phyloP scores from a whole-genome alignment of 352 stramenopile genomes.

The Saprolegnia diclina region DNA sequence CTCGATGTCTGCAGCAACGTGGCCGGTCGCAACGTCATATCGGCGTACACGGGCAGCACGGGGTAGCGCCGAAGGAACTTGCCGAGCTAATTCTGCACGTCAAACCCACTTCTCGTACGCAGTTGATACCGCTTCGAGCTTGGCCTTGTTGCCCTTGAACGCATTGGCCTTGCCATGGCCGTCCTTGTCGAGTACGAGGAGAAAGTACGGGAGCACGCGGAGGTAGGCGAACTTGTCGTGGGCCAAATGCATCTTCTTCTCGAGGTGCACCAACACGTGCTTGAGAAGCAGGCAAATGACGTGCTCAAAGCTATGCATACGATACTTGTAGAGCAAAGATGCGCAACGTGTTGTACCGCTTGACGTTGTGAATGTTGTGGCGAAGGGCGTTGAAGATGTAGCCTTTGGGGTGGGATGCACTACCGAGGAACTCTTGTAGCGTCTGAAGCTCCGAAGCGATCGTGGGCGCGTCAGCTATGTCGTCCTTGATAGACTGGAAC shows the following conservation, averaged over 20 bases:
- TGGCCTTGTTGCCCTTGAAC: conserved; percentile 34
- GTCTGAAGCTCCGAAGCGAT: conserved; percentile 51
- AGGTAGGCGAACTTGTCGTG: conserved; percentile 20
- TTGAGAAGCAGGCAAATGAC: conserved; percentile 43
- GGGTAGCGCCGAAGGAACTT: conserved; percentile 28
- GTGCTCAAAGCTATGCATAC: conserved; percentile 43
- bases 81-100: conserved; percentile 12
- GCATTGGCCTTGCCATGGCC: conserved; percentile 26
- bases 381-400: conserved; percentile 54
- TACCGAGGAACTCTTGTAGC: conserved; percentile 60
- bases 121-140: neutral
- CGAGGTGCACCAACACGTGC: conserved; percentile 20
- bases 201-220: conserved; percentile 36
- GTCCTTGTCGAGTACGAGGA: conserved; percentile 34
- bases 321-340: neutral
- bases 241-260: conserved; percentile 34
- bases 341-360: conserved; percentile 34
- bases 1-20: no score
- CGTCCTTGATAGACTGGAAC: conserved; percentile 42
- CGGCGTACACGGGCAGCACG: conserved; percentile 30
- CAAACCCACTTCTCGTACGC: neutral
- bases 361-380: conserved; percentile 62
- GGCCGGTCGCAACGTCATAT: conserved; percentile 29
- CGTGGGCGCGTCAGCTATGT: conserved; percentile 36
- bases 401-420: conserved; percentile 46